A percentile compares a stretch with the other conserved stretches of the same genome.
Evolutionary conservation across 805 yeast species (phyloP).

Genomic region (Cyberlindnera sargentensis): DNA sequence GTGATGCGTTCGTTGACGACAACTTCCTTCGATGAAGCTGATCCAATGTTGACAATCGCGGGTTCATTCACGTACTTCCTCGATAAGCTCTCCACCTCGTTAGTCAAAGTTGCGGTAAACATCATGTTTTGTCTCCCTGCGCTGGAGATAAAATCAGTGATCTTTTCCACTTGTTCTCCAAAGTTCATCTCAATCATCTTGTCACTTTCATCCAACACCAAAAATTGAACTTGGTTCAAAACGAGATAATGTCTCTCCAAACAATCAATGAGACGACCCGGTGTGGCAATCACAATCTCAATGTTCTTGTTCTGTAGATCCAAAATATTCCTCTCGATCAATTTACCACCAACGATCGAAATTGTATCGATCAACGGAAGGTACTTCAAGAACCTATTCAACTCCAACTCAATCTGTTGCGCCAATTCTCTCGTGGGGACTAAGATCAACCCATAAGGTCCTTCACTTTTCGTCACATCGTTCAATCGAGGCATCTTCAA

Average conservation of each 20-base stretch:
- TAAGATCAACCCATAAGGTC: slow-evolving; percentile 67
- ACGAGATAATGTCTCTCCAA: slow-evolving; percentile 59
- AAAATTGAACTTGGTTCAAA: slow-evolving; percentile 52
- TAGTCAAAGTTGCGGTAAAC: slow-evolving; percentile 94
- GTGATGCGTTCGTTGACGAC: slow-evolving; percentile 45
- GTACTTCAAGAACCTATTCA: slow-evolving; percentile 40
- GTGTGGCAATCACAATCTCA: slow-evolving; percentile 78
- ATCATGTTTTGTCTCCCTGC: slow-evolving; percentile 60
- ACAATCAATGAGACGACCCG: slow-evolving; percentile 84
- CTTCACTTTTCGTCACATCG: slow-evolving; percentile 43
- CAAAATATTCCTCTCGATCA: slow-evolving; percentile 63
- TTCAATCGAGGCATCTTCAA: slow-evolving; percentile 39
- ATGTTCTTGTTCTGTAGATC: slow-evolving; percentile 36
- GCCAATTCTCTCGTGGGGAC: slow-evolving; percentile 96
- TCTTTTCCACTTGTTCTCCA: slow-evolving; percentile 65
- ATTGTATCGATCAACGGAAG: slow-evolving; percentile 41
- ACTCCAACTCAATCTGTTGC: slow-evolving; percentile 70
- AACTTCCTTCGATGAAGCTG: slow-evolving; percentile 30
- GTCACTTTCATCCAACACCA: slow-evolving; percentile 92
- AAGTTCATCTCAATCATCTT: slow-evolving; percentile 94
- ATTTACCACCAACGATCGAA: slow-evolving; percentile 85
- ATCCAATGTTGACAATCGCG: slow-evolving; percentile 60
- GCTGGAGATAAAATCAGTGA: slow-evolving; percentile 48
- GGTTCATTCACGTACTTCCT: slow-evolving; percentile 56
- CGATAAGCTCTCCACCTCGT: slow-evolving; percentile 60